Base-by-base conservation (phyloP, 2,329 filamentous ascomycete species). In the Cladorrhinum sp. region DNA sequence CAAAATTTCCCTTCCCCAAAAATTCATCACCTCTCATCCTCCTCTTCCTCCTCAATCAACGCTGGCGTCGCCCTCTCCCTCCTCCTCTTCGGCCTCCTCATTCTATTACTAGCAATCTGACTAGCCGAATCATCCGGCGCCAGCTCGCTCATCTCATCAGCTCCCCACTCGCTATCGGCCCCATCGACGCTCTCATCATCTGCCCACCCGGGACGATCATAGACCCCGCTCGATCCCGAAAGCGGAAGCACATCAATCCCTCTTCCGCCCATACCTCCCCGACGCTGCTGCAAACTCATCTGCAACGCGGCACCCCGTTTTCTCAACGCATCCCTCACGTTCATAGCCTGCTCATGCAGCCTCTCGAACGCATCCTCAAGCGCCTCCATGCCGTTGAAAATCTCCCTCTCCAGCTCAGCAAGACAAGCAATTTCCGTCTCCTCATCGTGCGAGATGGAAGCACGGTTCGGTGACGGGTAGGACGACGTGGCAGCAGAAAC, bases 291-390 rank as follows among this genome's bases (percentile, higher is more conserved):
- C 72, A 84, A 81, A 74, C 75, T 86, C 79, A 79, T 81, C 67
- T 83, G 84, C 3, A 98, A 79, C 1, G 91, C 93, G 0, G 92
- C 91, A 13, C 88, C 87, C 45, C 93, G 89, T 71, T 95, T 90
- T 5, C 93, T 88, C 4, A 98, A 81, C 0, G 88, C 85, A 22
- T 85, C 87, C 4, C 93, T 87, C 16, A 97, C 90, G 18, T 81
- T 75, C 76, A 97, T 92, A 1, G 93, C 93, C 69, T 88, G 89
- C 66, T 86, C 84, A 72, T 98, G 93, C n/a, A 98, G 81, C 25
- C 85, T 86, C 76, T 98, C 93, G 68, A 98, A 97, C 0, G 93
- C 92, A 71, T 97, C 92, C 74, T 98, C 93, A 23, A 98, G 83
- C 0, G 87, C 87, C 76, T 98, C 93, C 93, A 98, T 98, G 63